Evolutionary conservation across 495 filamentous ascomycete species (phyloP).

Genomic region (Parathielavia appendiculata): DNA sequence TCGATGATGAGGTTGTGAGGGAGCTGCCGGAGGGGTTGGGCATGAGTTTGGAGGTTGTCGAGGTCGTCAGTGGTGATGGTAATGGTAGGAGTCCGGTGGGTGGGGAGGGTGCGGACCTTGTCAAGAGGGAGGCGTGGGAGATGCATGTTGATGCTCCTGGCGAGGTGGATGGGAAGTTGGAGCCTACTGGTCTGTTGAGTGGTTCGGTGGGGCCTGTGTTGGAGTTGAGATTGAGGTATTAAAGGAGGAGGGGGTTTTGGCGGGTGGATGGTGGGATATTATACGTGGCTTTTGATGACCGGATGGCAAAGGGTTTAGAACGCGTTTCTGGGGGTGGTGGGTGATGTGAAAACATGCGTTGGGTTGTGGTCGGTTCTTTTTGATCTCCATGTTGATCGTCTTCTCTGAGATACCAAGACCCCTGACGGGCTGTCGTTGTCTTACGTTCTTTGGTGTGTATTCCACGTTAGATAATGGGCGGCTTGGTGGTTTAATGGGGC

Average conservation of each 20-base stretch:
- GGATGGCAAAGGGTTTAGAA: neutral
- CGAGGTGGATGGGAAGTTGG: conserved; percentile 28
- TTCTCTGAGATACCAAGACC: conserved; percentile 28
- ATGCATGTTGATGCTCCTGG: conserved; percentile 43
- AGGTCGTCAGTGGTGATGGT: conserved; percentile 28
- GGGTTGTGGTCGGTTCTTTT: conserved; percentile 14
- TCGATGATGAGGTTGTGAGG: conserved; percentile 88
- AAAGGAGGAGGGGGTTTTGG: conserved; percentile 12
- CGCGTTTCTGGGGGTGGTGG: neutral
- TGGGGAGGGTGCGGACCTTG: conserved; percentile 20
- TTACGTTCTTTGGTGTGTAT: too few relatives aligned
- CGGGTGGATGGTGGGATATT: neutral
- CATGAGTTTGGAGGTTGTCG: conserved; percentile 56
- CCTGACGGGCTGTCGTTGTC: conserved; percentile 18
- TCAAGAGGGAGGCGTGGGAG: conserved; percentile 49
- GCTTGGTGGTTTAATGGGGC: neutral
- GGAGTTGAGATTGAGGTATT: conserved; percentile 49
- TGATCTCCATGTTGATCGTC: neutral
- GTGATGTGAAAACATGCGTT: conserved; percentile 2
- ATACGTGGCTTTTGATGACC: neutral
- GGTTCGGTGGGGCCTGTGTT: conserved; percentile 27
- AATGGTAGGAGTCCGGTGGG: too few relatives aligned
- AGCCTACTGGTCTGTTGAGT: conserved; percentile 31
- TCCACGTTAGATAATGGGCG: neutral
- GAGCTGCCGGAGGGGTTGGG: conserved; percentile 87